Evolutionary conservation across 305 asterid genomes (phyloP).

Genomic region (Fraxinus platypoda): DNA sequence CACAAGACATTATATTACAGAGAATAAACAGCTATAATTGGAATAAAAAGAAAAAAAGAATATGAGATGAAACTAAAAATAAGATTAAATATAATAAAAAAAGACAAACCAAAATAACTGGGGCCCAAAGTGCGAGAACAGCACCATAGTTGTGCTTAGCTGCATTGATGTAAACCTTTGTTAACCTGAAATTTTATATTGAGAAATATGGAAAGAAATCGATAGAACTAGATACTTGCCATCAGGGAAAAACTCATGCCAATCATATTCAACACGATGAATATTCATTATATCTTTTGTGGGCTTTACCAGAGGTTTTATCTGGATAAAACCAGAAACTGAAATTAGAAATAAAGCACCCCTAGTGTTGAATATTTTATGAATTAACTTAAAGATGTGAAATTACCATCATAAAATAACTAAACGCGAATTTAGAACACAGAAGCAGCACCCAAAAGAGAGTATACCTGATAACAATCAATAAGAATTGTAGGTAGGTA

Average conservation of each 20-base stretch:
- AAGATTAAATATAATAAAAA: slow-evolving; percentile 20
- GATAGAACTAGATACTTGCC: slow-evolving; percentile 44
- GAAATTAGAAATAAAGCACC: slow-evolving; percentile 23
- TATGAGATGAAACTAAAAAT: slow-evolving; percentile 1
- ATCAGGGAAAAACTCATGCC: slow-evolving; percentile 95
- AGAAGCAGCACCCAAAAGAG: slow-evolving; percentile 89
- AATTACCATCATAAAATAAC: slow-evolving; percentile 83
- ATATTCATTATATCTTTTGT: slow-evolving; percentile 80
- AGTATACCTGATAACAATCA: slow-evolving; percentile 67
- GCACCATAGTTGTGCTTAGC: slow-evolving; percentile 74
- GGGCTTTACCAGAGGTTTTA: slow-evolving; percentile 85
- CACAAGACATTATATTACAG: slow-evolving; percentile 16
- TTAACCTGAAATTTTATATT: slow-evolving; percentile 25
- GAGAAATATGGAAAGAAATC: slow-evolving; percentile 18
- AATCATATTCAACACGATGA: slow-evolving; percentile 67
- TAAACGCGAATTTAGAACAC: slow-evolving; percentile 71
- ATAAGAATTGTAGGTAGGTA: slow-evolving; percentile 22
- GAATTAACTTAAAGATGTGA: slow-evolving; percentile 23
- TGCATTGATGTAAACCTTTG: slow-evolving; percentile 43
- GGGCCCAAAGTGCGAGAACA: slow-evolving; percentile 75
- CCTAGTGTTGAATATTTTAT: slow-evolving; percentile 14
- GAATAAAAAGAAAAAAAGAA: slow-evolving; percentile 6
- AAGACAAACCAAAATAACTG: slow-evolving; percentile 71
- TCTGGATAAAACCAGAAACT: slow-evolving; percentile 47
- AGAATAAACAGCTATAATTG: slow-evolving; percentile 1